Base-by-base conservation (phyloP, 2,329 filamentous ascomycete genomes). In the Sporothrix humicola region DNA sequence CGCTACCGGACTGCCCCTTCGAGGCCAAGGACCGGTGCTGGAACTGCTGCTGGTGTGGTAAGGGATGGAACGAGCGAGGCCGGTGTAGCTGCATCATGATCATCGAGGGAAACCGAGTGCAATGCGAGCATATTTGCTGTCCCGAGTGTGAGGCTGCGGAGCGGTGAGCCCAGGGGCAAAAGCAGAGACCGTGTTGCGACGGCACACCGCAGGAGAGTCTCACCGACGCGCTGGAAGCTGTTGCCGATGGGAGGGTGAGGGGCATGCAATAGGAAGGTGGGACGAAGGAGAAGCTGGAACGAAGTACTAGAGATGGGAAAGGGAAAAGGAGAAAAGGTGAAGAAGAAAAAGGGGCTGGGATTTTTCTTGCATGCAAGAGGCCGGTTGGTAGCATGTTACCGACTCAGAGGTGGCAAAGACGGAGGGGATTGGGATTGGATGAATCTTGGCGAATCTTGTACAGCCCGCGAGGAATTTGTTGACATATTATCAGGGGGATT, bases 41-140 rank as follows among this genome's bases (percentile, higher is more conserved):
- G 86, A 86, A 86, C 79, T 88, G 86, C 79, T 88, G 86, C 79
- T 87, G 85, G 85, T 88, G 86, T 73, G 86, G 86, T 42, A 87
- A 87, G 77, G 81, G 81, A n/a, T 84, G 84, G 82, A 88, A 88
- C 77, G 81, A 82, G 61, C 79, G 80, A 37, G 86, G 85, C 4
- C 82, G 85, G 37, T 88, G 86, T 79, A 83, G 83, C 76, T 86
- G 85, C 78, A 80, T 86, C 78, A 87, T 87, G 86, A 83, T 87
- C 72, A 82, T 85, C 66, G 84, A 87, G 58, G 84, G 85, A 20
- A 83, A 82, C 73, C 79, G 83, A 75, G 85, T 85, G 73, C 83
- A 82, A 72, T 88, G 86, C 77, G 85, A 87, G 78, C 86, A 88
- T 76, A 85, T 88, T 54, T 88, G 86, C 80, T 88, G 86, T 80